A percentile compares a stretch with the other conserved stretches of the same genome.
phyloP scores from a whole-genome alignment of 805 yeast genomes.

The Candida maris region DNA sequence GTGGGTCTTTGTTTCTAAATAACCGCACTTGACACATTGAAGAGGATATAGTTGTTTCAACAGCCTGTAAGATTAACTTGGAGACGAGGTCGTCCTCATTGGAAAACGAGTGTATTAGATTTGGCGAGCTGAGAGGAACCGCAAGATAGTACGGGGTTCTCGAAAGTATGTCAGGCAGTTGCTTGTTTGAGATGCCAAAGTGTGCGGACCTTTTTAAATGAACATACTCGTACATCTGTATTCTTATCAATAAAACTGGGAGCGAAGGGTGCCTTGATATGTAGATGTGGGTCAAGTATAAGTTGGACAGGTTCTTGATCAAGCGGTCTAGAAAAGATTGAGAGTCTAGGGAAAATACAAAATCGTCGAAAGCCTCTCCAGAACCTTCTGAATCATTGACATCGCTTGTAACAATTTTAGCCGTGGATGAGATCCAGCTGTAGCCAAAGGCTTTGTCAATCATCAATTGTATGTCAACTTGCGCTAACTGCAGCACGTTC shows the following conservation, averaged over 20 bases:
- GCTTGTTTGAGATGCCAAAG: slow-evolving; percentile 5
- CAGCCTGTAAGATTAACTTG: slow-evolving; percentile 55
- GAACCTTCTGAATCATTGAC: slow-evolving; percentile 14
- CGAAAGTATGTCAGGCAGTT: slow-evolving; percentile 44
- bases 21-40: slow-evolving; percentile 43
- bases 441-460: slow-evolving; percentile 52
- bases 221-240: slow-evolving; percentile 62
- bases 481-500: slow-evolving; percentile 64
- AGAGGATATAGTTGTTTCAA: slow-evolving; percentile 50
- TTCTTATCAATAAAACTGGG: slow-evolving; percentile 57
- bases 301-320: slow-evolving; percentile 42
- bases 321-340: slow-evolving; percentile 47
- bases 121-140: slow-evolving; percentile 64
- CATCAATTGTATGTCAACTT: slow-evolving; percentile 61
- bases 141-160: slow-evolving; percentile 63
- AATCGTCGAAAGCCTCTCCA: slow-evolving; percentile 26
- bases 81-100: slow-evolving; percentile 42
- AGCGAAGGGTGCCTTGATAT: slow-evolving; percentile 61
- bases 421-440: slow-evolving; percentile 48
- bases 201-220: slow-evolving; percentile 14
- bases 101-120: slow-evolving; percentile 51
- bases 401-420: slow-evolving; percentile 30
- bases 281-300: slow-evolving; percentile 63
- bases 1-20: slow-evolving; percentile 33
- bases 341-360: slow-evolving; percentile 43